A percentile compares a stretch with the other conserved stretches of the same genome.
Conservation (phyloP, 2,329 filamentous ascomycete species). For the Pyricularia grisea region DNA sequence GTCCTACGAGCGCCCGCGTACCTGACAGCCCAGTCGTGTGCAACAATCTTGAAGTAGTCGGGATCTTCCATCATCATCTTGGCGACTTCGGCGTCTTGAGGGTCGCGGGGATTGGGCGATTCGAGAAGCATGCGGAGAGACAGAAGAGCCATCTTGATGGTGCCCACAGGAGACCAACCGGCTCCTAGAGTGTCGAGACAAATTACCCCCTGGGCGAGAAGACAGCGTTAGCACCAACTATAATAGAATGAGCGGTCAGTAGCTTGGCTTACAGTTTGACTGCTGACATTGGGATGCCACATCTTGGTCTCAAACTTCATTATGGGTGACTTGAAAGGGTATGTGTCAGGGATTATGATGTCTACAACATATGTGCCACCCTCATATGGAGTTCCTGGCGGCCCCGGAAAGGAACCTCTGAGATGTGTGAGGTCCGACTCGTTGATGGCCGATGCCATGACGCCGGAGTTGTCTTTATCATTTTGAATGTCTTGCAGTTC, state of each 20-base stretch:
- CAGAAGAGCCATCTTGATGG: constrained; percentile 89
- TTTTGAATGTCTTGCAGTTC: constrained; percentile 66
- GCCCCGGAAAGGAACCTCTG: constrained; percentile 73
- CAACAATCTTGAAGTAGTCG: constrained; percentile 68
- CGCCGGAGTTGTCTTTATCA: constrained; percentile 66
- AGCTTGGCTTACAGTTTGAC: constrained; percentile 62
- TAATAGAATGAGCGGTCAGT: too few relatives aligned
- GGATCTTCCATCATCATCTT: constrained; percentile 77
- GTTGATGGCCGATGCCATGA: constrained; percentile 57
- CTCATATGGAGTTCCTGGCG: constrained; percentile 88
- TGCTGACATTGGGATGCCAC: constrained; percentile 97
- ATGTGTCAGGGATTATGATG: constrained; percentile 78
- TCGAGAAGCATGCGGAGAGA: constrained; percentile 89
- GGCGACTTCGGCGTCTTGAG: constrained; percentile 92
- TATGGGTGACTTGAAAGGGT: constrained; percentile 84
- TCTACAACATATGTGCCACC: constrained; percentile 76
- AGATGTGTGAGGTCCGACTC: constrained; percentile 71
- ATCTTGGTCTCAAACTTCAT: constrained; percentile 92
- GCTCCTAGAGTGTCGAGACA: constrained; percentile 86
- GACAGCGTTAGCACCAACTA: neutral
- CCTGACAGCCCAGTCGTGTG: constrained; percentile 82
- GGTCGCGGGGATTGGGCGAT: constrained; percentile 89
- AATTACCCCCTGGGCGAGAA: constrained; percentile 66
- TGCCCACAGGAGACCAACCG: constrained; percentile 93
- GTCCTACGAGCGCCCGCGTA: constrained; percentile 64